A percentile compares a stretch with the other conserved stretches of the same genome.
phyloP scores from a whole-genome alignment of 2,329 filamentous ascomycete species.

The Pseudocercospora crystallina region DNA sequence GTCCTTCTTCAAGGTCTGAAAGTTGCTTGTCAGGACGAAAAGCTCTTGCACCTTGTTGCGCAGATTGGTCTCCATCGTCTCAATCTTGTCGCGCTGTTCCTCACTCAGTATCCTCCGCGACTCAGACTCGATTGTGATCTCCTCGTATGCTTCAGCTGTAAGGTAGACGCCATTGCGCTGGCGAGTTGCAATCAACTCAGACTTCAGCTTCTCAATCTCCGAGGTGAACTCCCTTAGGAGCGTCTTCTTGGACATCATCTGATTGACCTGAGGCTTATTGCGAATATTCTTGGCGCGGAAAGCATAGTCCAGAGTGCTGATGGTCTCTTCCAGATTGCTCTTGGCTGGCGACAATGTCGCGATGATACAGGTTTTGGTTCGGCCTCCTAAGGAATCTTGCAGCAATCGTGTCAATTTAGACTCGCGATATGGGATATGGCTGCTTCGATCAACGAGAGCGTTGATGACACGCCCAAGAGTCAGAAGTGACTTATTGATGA shows the following conservation, averaged over 20 bases:
- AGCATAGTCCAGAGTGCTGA: slow-evolving; percentile 95
- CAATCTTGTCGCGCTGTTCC: slow-evolving; percentile 88
- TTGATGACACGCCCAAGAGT: slow-evolving; percentile 97
- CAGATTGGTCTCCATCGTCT: slow-evolving; percentile 85
- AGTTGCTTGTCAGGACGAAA: slow-evolving; percentile 79
- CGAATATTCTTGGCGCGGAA: slow-evolving; percentile 98
- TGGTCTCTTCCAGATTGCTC: slow-evolving; percentile 95
- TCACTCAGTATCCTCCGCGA: slow-evolving; percentile 87
- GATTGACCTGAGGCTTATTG: slow-evolving; percentile 95
- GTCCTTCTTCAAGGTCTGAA: slow-evolving; percentile 85
- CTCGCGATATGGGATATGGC: slow-evolving; percentile 89
- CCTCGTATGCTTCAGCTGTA: slow-evolving; percentile 83
- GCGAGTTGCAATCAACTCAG: slow-evolving; percentile 86
- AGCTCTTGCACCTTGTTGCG: slow-evolving; percentile 93
- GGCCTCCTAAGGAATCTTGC: slow-evolving; percentile 93
- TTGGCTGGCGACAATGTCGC: slow-evolving; percentile 93
- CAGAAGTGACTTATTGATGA: slow-evolving; percentile 97
- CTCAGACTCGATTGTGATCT: slow-evolving; percentile 88
- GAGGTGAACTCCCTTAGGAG: slow-evolving; percentile 83
- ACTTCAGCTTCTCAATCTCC: slow-evolving; percentile 93
- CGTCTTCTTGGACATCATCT: slow-evolving; percentile 88
- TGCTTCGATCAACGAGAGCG: slow-evolving; percentile 83
- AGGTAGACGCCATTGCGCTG: slow-evolving; percentile 95
- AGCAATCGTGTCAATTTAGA: slow-evolving; percentile 92
- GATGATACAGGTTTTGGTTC: slow-evolving; percentile 98